Evolutionary conservation across 1,284 basidiomycete species (phyloP), one percentile per base, ranked within the genome.

Genomic region (Fomitopsis pinicola): DNA sequence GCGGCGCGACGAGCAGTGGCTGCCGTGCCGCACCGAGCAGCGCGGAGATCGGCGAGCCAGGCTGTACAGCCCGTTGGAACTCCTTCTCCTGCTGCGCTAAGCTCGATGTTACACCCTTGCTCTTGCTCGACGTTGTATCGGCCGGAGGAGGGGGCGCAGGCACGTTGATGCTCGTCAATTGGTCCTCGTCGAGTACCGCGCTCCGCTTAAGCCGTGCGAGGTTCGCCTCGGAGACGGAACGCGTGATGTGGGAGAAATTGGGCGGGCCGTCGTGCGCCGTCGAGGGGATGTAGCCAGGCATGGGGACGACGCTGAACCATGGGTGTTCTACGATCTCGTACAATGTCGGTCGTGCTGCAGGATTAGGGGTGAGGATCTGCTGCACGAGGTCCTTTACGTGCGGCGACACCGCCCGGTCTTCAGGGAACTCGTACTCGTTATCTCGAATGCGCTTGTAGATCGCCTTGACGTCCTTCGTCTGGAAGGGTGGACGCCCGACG

Each of bases 391-490:
- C 84, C 66, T 89, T 85, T 0, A 89, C 91, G 52, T 91, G 86
- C 9, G 75, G 68, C 0, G 93, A 94, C 57, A 97, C 84, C 6
- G 79, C 76, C 52, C 89, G 86, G 61, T 94, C 89, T 0, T 83
- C 68, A 0, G 97, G 97, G 74, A 98, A 98, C 68, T 93, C 91
- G 73, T 98, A 99, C 67, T 93, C 86, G 71, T 97, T 97, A 73
- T 94, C 91, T 35, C 92, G 89, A 74, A 99, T 99, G 60, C 95
- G 91, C 88, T 93, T 89, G 76, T 97, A 96, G 63, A 97, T 97
- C 9, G 87, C 88, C 76, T 97, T 96, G 69, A 98, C 95, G 58
- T 98, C 95, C 74, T 96, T 95, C 9, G 95, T 98, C 75, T 98
- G 96, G 81, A 99, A 99, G 0, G 97, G 97, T 1, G 97, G 97